Percentiles rank a stretch among this genome's conserved stretches.
Evolutionary conservation across 2,329 filamentous ascomycete species (phyloP).

Genomic region (Pestalotiopsis sp.): DNA sequence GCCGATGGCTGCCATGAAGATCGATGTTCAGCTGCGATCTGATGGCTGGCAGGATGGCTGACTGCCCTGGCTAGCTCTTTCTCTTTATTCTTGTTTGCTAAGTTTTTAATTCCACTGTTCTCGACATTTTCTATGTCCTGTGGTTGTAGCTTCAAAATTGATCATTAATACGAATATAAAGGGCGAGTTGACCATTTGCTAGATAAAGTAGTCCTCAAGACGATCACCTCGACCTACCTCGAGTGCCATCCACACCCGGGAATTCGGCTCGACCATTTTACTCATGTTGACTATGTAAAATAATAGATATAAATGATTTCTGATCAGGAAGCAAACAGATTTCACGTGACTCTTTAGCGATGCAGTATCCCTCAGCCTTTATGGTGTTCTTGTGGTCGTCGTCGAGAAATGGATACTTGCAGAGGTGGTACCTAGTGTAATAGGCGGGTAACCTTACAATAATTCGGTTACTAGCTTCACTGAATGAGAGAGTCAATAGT

Average conservation of each 20-base stretch:
- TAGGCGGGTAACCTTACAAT: not conserved
- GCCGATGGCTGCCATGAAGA: not conserved
- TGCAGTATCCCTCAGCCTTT: not conserved
- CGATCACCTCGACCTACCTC: not conserved
- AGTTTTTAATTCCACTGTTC: not conserved
- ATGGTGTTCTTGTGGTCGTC: not conserved
- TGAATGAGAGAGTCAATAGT: too few species aligned
- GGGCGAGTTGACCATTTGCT: not conserved
- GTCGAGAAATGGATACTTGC: conserved; percentile 1
- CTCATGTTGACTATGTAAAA: not conserved
- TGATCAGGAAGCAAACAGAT: not conserved
- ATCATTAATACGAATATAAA: too few species aligned
- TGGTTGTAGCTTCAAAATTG: not conserved
- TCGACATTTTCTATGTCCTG: not conserved
- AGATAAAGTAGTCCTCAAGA: not conserved
- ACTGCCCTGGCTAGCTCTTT: not conserved
- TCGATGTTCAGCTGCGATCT: not conserved
- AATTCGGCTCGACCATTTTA: not conserved
- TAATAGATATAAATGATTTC: not conserved
- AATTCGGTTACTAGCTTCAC: too few species aligned
- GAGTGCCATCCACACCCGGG: not conserved
- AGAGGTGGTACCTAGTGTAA: not conserved
- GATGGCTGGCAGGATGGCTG: not conserved
- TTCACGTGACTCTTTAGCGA: not conserved
- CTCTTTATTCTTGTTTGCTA: not conserved